Percentiles rank a stretch among this genome's conserved stretches.
These are phyloP conservation scores for Cardamine occulta DNA, from an alignment of 345 rosid species.

Conservation along the genomic window DNA sequence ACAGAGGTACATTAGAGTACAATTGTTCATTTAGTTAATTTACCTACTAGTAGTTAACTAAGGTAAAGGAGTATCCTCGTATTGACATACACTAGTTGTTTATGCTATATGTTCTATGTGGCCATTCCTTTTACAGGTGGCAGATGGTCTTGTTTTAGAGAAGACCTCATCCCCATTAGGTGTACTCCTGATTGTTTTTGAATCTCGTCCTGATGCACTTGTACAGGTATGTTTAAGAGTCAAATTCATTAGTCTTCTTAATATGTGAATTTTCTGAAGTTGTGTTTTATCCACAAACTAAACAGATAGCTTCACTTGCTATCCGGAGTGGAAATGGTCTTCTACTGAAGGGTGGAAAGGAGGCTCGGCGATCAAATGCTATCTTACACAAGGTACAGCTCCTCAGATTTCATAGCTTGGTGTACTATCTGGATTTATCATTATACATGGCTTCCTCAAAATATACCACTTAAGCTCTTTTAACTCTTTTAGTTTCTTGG, in stretches of 20 bases:
- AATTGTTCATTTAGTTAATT: slow-evolving; percentile 16
- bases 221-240: slow-evolving; percentile 69
- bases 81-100: slow-evolving; percentile 4
- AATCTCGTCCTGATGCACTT: slow-evolving; percentile 95
- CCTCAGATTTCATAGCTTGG: slow-evolving; percentile 18
- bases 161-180: slow-evolving; percentile 97
- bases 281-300: slow-evolving; percentile 34
- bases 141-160: slow-evolving; percentile 93
- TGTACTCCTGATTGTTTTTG: slow-evolving; percentile 94
- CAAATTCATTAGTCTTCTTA: neutral
- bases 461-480: slow-evolving; percentile 1
- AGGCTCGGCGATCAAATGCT: slow-evolving; percentile 90
- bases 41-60: neutral
- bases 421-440: neutral
- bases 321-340: slow-evolving; percentile 97
- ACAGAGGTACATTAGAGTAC: slow-evolving; percentile 66
- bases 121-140: slow-evolving; percentile 59
- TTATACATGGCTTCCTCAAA: slow-evolving; percentile 16
- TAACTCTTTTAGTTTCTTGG: neutral
- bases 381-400: slow-evolving; percentile 83
- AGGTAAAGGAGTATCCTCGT: neutral
- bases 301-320: slow-evolving; percentile 94
- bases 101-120: slow-evolving; percentile 34
- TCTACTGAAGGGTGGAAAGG: slow-evolving; percentile 96
- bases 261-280: slow-evolving; percentile 11